Conservation (phyloP, 345 rosid genomes). For the Bretschneidera sinensis region DNA sequence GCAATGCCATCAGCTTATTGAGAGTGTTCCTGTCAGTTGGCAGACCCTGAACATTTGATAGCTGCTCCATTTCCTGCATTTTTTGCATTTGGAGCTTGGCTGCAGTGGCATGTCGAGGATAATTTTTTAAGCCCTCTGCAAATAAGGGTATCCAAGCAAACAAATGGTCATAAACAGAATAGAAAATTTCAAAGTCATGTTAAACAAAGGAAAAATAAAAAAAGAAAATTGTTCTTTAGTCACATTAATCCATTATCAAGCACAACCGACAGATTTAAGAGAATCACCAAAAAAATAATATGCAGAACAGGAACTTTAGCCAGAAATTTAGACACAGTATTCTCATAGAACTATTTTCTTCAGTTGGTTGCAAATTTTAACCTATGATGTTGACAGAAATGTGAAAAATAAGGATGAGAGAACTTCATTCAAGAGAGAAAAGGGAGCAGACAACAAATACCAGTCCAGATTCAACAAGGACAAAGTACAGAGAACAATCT, state of each 20-base stretch:
- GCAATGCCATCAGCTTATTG: constrained; percentile 71
- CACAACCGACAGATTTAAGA: no score
- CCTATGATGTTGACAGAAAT: no score
- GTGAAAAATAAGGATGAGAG: no score
- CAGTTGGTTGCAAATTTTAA: no score
- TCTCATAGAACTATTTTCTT: no score
- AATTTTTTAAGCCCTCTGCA: constrained; percentile 90
- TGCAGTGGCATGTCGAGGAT: constrained; percentile 48
- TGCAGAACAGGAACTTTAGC: no score
- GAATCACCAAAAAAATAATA: no score
- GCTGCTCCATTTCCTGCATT: constrained; percentile 86
- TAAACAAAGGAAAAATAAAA: constrained; percentile 2
- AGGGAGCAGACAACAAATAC: no score
- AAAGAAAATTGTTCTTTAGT: not conserved
- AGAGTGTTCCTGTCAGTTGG: constrained; percentile 76
- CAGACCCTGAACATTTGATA: constrained; percentile 65
- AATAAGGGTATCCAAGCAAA: constrained; percentile 7
- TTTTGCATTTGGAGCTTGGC: constrained; percentile 75
- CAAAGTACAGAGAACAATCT: not conserved
- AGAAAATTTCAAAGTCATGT: no score
- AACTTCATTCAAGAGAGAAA: no score
- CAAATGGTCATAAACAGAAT: not conserved
- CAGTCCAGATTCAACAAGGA: not conserved
- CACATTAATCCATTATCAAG: no score
- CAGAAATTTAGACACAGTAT: no score